Conservation (phyloP, 305 asterid species). For the Fraxinus albicans region DNA sequence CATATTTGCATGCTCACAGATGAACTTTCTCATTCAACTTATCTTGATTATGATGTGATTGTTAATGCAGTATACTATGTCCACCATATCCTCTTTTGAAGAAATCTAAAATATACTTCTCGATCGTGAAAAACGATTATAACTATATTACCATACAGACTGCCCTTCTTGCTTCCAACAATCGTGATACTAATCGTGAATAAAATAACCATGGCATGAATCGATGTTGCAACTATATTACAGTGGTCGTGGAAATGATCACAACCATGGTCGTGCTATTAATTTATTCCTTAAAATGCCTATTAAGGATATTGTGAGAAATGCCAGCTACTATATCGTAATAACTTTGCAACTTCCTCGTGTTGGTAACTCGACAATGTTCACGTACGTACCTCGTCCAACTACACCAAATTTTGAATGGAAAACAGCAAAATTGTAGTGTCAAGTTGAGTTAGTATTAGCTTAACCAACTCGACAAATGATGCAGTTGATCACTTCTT, state of each 20-base stretch:
- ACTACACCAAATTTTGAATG: not conserved
- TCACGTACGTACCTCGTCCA: not conserved
- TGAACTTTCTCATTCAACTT: not conserved
- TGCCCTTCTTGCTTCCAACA: not conserved
- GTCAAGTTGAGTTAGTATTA: not conserved
- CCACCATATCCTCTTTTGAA: not conserved
- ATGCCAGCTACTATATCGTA: not conserved
- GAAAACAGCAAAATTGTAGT: not conserved
- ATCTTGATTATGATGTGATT: not conserved
- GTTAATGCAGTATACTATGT: not conserved
- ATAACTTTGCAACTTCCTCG: not conserved
- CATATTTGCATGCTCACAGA: not conserved
- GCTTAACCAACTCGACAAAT: not conserved
- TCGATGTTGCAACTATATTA: not conserved
- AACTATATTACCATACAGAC: not conserved
- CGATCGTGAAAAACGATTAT: not conserved
- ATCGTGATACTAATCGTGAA: not conserved
- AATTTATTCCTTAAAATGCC: not conserved
- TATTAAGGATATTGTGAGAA: not conserved
- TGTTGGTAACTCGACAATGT: not conserved
- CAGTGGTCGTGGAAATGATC: not conserved
- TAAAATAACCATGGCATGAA: not conserved
- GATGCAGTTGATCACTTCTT: not conserved
- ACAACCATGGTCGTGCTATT: not conserved
- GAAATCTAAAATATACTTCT: not conserved